A percentile compares a stretch with the other conserved stretches of the same genome.
Evolutionary conservation across 176 grass and related monocot species (phyloP).

Genomic region (Elaeis guineensis): DNA sequence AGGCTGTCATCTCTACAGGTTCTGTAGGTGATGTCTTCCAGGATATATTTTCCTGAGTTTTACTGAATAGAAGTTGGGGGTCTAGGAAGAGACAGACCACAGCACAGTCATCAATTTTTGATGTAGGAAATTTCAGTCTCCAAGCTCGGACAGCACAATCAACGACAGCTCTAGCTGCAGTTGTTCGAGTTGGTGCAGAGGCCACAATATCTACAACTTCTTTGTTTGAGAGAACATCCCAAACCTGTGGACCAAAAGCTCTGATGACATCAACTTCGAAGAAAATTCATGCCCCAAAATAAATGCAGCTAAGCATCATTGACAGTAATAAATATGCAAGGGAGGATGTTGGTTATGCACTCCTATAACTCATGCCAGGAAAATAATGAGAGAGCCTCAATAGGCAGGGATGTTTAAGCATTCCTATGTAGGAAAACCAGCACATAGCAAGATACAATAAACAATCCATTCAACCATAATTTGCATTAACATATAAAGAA

Average conservation of each 20-base stretch:
- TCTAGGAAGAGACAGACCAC: conserved; percentile 17
- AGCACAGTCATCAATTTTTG: conserved; percentile 10
- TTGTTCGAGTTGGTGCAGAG: not conserved
- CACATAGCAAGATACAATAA: too few relatives aligned
- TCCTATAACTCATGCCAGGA: too few relatives aligned
- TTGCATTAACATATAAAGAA: too few relatives aligned
- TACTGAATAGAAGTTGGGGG: conserved; percentile 24
- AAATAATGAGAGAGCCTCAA: too few relatives aligned
- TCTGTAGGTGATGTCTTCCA: conserved; percentile 15
- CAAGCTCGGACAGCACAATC: not conserved
- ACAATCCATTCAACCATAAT: too few relatives aligned
- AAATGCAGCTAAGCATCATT: not conserved
- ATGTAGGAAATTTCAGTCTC: not conserved
- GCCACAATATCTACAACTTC: conserved; percentile 2
- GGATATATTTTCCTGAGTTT: conserved; percentile 17
- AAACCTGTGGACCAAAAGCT: not conserved
- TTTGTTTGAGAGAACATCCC: conserved; percentile 9
- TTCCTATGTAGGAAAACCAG: too few relatives aligned
- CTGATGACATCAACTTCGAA: not conserved
- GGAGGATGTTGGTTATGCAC: too few relatives aligned
- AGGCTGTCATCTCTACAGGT: conserved; percentile 21
- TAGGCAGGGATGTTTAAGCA: too few relatives aligned
- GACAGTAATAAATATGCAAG: too few relatives aligned
- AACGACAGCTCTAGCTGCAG: conserved; percentile 1
- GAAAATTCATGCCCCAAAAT: not conserved